These are phyloP conservation scores for Rhodamnia argentea DNA, from an alignment of 345 rosid species.

Conservation along the genomic window DNA sequence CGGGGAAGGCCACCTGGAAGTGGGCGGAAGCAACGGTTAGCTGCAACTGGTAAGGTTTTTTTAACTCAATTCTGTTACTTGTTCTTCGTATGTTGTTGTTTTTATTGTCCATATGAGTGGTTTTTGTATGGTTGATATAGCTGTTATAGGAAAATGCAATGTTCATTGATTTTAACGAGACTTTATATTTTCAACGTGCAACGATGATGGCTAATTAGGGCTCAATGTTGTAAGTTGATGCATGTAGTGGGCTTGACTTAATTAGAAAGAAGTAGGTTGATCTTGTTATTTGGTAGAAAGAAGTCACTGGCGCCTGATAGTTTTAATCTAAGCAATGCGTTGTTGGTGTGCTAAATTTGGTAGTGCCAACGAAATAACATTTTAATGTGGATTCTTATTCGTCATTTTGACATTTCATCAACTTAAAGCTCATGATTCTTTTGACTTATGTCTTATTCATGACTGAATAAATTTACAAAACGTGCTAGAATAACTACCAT, in stretches of 20 bases:
- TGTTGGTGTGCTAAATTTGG: neutral
- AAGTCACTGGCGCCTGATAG: neutral
- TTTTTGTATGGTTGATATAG: neutral
- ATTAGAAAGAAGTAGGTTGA: neutral
- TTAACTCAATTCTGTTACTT: neutral
- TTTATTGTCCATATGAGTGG: neutral
- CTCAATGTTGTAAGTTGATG: neutral
- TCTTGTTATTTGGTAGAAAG: neutral
- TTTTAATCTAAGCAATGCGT: neutral
- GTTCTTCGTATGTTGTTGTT: neutral
- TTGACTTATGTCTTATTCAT: neutral
- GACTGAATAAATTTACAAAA: neutral
- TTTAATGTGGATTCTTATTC: neutral
- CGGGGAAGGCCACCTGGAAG: constrained; percentile 97
- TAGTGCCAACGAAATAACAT: neutral
- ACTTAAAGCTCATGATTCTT: neutral
- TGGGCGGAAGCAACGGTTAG: constrained; percentile 93
- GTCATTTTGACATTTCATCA: neutral
- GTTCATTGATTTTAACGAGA: neutral
- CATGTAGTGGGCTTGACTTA: neutral
- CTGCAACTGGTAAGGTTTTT: constrained; percentile 61
- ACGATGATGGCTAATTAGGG: neutral
- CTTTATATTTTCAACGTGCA: neutral
- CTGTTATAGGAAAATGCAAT: neutral
- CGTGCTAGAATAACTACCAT: neutral